phyloP scores from a whole-genome alignment of 2,329 filamentous ascomycete species.

The Elsinoe arachidis region DNA sequence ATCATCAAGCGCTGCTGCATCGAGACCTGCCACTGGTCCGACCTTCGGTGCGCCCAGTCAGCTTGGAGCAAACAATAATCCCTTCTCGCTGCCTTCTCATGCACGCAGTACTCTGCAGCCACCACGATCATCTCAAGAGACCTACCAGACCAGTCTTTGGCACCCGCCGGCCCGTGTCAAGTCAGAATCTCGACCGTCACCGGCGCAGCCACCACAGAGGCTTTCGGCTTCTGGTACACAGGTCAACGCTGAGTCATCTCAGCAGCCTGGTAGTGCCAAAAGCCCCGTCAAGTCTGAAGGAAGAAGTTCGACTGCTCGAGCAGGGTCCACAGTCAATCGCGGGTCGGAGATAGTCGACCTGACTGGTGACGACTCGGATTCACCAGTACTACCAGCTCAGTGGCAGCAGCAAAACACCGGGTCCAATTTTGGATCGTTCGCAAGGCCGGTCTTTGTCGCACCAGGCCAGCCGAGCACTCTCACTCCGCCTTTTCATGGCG shows the following conservation, averaged over 20 bases:
- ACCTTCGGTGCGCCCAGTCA: conserved; percentile 17
- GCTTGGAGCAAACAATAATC: neutral
- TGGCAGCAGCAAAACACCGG: neutral
- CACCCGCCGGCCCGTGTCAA: conserved; percentile 7
- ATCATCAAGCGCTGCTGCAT: conserved; percentile 7
- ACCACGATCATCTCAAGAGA: neutral
- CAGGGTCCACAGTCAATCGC: neutral
- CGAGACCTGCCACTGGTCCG: conserved; percentile 15
- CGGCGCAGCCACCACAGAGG: neutral
- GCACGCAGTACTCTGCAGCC: neutral
- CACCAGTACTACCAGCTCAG: neutral
- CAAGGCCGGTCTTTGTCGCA: neutral
- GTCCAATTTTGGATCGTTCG: neutral
- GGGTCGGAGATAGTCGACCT: conserved; percentile 5
- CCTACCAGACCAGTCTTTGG: neutral
- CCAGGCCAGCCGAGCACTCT: neutral
- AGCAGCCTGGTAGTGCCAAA: no score
- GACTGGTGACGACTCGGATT: conserved; percentile 1
- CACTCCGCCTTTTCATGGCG: neutral
- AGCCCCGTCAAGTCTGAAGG: conserved; percentile 8
- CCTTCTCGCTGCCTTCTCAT: conserved; percentile 12
- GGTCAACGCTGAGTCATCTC: no score
- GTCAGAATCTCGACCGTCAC: neutral
- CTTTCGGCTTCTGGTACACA: no score
- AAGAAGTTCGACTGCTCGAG: neutral